Conservation (phyloP, 768 basidiomycete genomes). For the Pleurotus tuber-regium region DNA sequence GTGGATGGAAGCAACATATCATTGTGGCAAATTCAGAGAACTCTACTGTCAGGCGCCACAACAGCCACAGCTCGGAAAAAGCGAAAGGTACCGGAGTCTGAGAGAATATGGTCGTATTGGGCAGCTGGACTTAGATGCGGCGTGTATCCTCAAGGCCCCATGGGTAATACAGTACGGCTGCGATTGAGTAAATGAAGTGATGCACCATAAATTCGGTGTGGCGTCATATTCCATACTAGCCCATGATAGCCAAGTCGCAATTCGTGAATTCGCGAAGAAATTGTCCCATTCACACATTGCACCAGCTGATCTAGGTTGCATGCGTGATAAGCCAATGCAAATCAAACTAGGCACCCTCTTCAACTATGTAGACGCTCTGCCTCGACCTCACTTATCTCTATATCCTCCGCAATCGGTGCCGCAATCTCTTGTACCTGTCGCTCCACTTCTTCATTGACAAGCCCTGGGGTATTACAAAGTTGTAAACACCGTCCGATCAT, state of each 20-base stretch:
- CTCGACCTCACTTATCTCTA: slow-evolving; percentile 18
- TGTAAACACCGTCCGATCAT: slow-evolving; percentile 46
- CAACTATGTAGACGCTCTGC: slow-evolving; percentile 12
- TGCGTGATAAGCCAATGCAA: not conserved
- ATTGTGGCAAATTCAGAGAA: not conserved
- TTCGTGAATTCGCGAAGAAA: no score
- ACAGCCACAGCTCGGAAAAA: not conserved
- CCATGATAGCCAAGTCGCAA: no score
- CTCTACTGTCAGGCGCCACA: not conserved
- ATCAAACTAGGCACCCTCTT: not conserved
- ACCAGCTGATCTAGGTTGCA: not conserved
- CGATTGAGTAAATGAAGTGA: no score
- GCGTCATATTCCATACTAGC: no score
- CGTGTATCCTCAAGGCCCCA: no score
- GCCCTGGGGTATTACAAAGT: slow-evolving; percentile 35
- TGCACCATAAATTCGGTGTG: no score
- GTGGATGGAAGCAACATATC: slow-evolving; percentile 1
- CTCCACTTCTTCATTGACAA: slow-evolving; percentile 33
- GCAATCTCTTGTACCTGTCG: slow-evolving; percentile 29
- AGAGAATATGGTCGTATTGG: no score
- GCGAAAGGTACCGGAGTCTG: no score
- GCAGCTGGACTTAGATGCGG: no score
- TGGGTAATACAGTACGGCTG: no score
- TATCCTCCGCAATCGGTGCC: slow-evolving; percentile 17
- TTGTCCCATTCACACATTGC: no score